Base-by-base conservation (phyloP, 2,329 filamentous ascomycete species). In the Diaporthe velutina region DNA sequence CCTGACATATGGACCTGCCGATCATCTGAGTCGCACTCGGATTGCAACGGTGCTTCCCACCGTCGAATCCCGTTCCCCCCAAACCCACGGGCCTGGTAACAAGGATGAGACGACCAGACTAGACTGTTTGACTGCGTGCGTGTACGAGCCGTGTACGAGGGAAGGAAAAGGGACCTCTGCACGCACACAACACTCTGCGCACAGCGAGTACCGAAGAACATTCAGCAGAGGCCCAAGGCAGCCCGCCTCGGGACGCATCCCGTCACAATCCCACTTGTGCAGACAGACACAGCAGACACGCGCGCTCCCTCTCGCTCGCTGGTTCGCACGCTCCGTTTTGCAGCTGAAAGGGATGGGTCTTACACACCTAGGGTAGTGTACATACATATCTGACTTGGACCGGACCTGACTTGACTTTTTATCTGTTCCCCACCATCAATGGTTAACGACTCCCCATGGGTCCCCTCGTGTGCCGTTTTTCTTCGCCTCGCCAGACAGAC, bases 61-160 rank as follows among this genome's bases (percentile, higher is more conserved):
- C 64, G 64, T 38, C 48, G 64, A 68, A 52, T 68, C 48, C 64
- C 45, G 64, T 48, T 22, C 64, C 60, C 40, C 64, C 64, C 45
- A 52, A 19, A 10, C 64, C 64, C 64, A 40, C 64, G 30, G 64
- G 48, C 48, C 45, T 68, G 64, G 64, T 54, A 68, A 68, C 48
- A 54, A 22, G 64, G 45, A 67, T 67, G 64, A 52, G 33, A 54
- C 45, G 4, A 22, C 61, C 45, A 52, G 13, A 38, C 45, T 35
- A 48, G 28, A 22, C 40, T 25, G 28, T 42, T 61, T 61, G 42
- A 35, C 60, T 19, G 60, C 60, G 19, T 40, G 8, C 19, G 17
- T 28, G 48, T 10, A 25, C 22, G 50, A 54, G 50, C 30, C 28
- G 40, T 50, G 10, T 25, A 15, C 28, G 42, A 33, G n/a, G 10